Conservation (phyloP, 2,329 filamentous ascomycete species). For the Claviceps capensis region DNA sequence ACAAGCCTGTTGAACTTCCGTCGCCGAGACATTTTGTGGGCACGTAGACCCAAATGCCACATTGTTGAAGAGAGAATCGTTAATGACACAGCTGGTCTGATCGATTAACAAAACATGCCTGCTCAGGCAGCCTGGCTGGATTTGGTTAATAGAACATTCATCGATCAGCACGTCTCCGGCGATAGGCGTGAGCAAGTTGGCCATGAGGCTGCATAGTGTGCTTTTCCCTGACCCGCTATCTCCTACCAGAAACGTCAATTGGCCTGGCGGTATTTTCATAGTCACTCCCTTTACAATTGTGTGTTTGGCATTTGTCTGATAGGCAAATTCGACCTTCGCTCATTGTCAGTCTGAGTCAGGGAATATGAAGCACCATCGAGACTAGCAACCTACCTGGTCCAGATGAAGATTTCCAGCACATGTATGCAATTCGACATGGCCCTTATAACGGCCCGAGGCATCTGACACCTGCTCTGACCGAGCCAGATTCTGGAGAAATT, state of each 20-base stretch:
- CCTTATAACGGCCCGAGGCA: neutral
- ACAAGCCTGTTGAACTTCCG: conserved; percentile 48
- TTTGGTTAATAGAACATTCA: conserved; percentile 40
- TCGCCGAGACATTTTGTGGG: conserved; percentile 31
- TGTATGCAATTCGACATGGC: conserved; percentile 16
- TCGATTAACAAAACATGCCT: conserved; percentile 69
- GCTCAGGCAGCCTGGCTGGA: conserved; percentile 61
- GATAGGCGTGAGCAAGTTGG: conserved; percentile 59
- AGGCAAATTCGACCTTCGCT: conserved; percentile 62
- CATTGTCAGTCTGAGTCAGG: neutral
- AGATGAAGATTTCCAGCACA: conserved; percentile 59
- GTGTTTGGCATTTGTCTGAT: conserved; percentile 54
- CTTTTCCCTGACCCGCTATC: conserved; percentile 87
- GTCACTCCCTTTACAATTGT: conserved; percentile 46
- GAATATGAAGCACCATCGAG: neutral
- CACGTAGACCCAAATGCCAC: conserved; percentile 54
- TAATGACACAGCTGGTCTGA: conserved; percentile 69
- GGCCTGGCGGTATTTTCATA: conserved; percentile 57
- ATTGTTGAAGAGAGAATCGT: conserved; percentile 66
- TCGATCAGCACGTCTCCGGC: conserved; percentile 58
- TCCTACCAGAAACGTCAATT: conserved; percentile 71
- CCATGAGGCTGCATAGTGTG: conserved; percentile 67
- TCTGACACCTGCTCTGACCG: neutral
- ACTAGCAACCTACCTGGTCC: conserved; percentile 39
- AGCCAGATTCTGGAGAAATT: conserved; percentile 40